phyloP scores from a whole-genome alignment of 2,329 filamentous ascomycete genomes.

The Ambrosiella cleistominuta region DNA sequence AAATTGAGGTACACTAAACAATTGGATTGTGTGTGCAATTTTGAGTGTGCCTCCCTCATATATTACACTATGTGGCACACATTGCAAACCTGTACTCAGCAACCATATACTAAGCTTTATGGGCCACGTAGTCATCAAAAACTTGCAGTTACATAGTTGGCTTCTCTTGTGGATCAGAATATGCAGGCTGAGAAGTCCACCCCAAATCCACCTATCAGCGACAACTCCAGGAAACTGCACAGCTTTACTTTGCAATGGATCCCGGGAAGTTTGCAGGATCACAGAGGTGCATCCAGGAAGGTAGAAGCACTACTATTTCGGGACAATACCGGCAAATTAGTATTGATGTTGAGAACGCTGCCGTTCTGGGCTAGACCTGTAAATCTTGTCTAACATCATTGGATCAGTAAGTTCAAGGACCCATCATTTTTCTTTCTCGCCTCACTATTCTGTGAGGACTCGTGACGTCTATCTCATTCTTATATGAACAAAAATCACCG shows the following conservation, averaged over 20 bases:
- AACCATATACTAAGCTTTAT: not conserved
- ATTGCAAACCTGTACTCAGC: not conserved
- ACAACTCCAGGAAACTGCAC: not conserved
- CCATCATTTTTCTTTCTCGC: not conserved
- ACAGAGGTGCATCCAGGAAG: not conserved
- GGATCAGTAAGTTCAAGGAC: not conserved
- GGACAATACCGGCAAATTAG: constrained; percentile 3
- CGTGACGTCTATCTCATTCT: not conserved
- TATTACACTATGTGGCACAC: not conserved
- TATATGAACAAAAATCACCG: too few species aligned
- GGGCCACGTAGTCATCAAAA: not conserved
- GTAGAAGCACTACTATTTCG: not conserved
- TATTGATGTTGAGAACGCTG: not conserved
- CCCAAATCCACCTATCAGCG: not conserved
- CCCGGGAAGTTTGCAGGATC: not conserved
- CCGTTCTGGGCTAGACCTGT: not conserved
- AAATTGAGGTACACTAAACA: too few species aligned
- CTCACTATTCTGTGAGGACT: not conserved
- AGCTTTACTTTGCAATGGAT: not conserved
- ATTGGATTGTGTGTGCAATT: too few species aligned
- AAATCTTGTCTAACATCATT: constrained; percentile 2
- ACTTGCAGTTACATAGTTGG: not conserved
- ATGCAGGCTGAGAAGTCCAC: not conserved
- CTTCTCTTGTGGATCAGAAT: not conserved
- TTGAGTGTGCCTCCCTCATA: not conserved